Evolutionary conservation across 495 filamentous ascomycete species (phyloP).

Genomic region (Tuber magnatum): DNA sequence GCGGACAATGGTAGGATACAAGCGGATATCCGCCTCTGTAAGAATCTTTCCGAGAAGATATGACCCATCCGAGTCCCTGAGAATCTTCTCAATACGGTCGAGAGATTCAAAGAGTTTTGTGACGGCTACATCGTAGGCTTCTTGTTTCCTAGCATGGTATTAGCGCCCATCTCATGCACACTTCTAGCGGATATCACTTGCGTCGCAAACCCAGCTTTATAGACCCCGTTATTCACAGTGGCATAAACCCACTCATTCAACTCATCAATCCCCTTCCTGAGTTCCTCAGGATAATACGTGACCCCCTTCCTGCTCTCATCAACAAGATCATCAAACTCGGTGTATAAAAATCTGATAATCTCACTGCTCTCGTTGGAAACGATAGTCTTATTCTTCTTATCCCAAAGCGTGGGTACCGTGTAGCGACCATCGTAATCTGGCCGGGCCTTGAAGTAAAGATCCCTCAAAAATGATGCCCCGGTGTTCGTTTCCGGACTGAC

Average conservation of each 20-base stretch:
- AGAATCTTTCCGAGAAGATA: conserved; percentile 62
- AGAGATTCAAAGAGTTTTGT: conserved; percentile 62
- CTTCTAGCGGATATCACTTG: not conserved
- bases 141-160: conserved; percentile 50
- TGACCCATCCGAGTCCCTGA: conserved; percentile 51
- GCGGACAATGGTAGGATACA: conserved; percentile 75
- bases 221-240: conserved; percentile 81
- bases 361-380: conserved; percentile 82
- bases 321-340: conserved; percentile 66
- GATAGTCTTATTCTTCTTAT: conserved; percentile 62
- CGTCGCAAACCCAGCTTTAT: conserved; percentile 52
- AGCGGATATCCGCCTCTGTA: conserved; percentile 75
- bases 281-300: conserved; percentile 56
- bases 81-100: conserved; percentile 62
- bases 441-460: conserved; percentile 66
- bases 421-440: conserved; percentile 64
- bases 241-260: conserved; percentile 78
- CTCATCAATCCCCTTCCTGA: conserved; percentile 60
- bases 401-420: conserved; percentile 74
- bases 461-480: conserved; percentile 56
- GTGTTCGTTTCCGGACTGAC: conserved; percentile 58
- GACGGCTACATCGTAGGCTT: conserved; percentile 67
- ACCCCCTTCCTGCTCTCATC: conserved; percentile 54
- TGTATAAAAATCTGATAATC: conserved; percentile 64
- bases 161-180: not conserved